A percentile compares a stretch with the other conserved stretches of the same genome.
These are phyloP conservation scores for Diaporthe capsici DNA, from an alignment of 2,329 filamentous ascomycete species.

Conservation along the genomic window DNA sequence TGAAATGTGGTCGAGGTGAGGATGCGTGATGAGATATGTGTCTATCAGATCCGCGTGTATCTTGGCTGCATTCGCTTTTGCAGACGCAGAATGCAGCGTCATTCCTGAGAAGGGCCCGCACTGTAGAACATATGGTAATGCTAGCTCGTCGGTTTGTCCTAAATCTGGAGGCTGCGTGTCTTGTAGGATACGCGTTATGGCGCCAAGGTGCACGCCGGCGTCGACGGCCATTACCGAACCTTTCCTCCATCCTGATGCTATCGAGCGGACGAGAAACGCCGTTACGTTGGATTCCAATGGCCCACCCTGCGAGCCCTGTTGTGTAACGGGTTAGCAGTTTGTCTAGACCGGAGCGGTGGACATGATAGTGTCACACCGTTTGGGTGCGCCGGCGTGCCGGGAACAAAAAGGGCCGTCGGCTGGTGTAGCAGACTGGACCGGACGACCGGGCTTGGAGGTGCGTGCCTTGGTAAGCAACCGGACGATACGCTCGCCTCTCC, in stretches of 20 bases:
- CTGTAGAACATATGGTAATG: slow-evolving; percentile 69
- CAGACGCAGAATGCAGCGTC: slow-evolving; percentile 74
- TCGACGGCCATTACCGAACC: slow-evolving; percentile 93
- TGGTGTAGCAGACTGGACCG: slow-evolving; percentile 9
- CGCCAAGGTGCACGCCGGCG: slow-evolving; percentile 88
- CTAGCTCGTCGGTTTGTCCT: slow-evolving; percentile 48
- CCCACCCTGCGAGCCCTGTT: slow-evolving; percentile 88
- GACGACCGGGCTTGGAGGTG: neutral
- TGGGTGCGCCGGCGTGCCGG: slow-evolving; percentile 1
- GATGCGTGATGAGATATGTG: slow-evolving; percentile 93
- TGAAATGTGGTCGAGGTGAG: slow-evolving; percentile 95
- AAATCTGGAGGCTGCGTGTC: slow-evolving; percentile 59
- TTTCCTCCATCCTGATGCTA: slow-evolving; percentile 82
- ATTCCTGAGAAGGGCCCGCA: slow-evolving; percentile 86
- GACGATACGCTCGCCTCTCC: slow-evolving; percentile 14
- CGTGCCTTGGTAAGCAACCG: neutral
- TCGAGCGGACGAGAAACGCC: slow-evolving; percentile 88
- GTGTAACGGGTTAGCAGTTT: slow-evolving; percentile 47
- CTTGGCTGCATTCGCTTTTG: slow-evolving; percentile 84
- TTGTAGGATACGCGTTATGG: slow-evolving; percentile 85
- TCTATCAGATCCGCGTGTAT: slow-evolving; percentile 86
- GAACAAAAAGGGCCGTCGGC: neutral
- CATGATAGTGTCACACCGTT: slow-evolving; percentile 23
- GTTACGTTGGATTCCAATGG: slow-evolving; percentile 92
- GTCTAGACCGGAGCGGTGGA: slow-evolving; percentile 35